A percentile compares a stretch with the other conserved stretches of the same genome.
These are phyloP conservation scores for Populus hybrid DNA, from an alignment of 441 rosid genomes.

Conservation along the genomic window DNA sequence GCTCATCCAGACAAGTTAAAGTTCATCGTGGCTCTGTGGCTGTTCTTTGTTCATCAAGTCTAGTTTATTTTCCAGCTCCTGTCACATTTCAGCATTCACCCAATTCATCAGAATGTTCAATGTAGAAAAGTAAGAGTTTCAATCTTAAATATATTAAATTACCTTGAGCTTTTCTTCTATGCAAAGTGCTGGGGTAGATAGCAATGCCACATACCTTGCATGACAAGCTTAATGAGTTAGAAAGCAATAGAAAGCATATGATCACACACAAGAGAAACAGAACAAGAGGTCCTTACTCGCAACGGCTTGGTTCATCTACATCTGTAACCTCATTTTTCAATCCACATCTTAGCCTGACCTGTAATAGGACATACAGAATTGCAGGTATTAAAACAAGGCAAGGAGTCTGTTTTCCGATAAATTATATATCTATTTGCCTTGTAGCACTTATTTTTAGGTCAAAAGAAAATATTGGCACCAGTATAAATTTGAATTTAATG, in stretches of 20 bases:
- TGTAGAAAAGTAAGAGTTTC: neutral
- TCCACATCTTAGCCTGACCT: constrained; percentile 90
- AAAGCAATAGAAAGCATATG: neutral
- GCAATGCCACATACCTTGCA: constrained; percentile 64
- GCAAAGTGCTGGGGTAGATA: constrained; percentile 82
- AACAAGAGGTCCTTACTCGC: constrained; percentile 63
- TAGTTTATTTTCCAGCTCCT: constrained; percentile 77
- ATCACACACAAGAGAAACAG: neutral
- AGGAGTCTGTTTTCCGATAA: neutral
- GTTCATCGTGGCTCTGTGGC: constrained; percentile 69
- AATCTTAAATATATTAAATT: constrained; percentile 10
- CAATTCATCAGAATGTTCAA: neutral
- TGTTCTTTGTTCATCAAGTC: constrained; percentile 61
- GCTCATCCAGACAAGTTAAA: constrained; percentile 28
- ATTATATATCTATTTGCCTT: neutral
- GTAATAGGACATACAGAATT: neutral
- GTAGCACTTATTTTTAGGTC: neutral
- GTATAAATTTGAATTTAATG: neutral
- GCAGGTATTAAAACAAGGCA: constrained; percentile 3
- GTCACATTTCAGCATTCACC: constrained; percentile 6
- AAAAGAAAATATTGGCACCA: neutral
- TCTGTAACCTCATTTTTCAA: constrained; percentile 73
- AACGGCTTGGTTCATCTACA: constrained; percentile 96
- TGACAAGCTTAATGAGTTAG: constrained; percentile 7
- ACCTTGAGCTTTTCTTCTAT: constrained; percentile 76